A percentile compares a stretch with the other conserved stretches of the same genome.
These are phyloP conservation scores for Apostasia shenzhenica DNA, from an alignment of 106 monocot species.

Conservation along the genomic window DNA sequence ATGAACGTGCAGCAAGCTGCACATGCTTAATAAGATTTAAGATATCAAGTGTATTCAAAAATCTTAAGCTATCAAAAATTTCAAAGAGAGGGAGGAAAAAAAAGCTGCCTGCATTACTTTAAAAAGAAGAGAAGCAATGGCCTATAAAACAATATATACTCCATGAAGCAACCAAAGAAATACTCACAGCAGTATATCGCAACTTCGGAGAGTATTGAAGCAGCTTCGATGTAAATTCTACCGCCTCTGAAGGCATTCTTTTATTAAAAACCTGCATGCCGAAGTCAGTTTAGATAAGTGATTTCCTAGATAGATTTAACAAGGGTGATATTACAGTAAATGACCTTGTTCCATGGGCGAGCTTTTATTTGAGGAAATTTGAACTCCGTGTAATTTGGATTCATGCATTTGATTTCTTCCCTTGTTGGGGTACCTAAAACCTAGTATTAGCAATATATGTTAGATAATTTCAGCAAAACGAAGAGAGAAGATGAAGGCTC, in stretches of 20 bases:
- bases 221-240: constrained; percentile 38
- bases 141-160: background rate
- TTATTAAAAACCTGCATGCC: constrained; percentile 40
- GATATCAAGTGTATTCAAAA: too few species aligned
- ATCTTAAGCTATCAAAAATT: too few species aligned
- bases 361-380: constrained; percentile 47
- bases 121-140: too few species aligned
- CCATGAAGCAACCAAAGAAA: background rate
- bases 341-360: constrained; percentile 41
- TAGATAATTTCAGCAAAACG: background rate
- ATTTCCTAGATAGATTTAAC: too few species aligned
- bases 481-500: background rate
- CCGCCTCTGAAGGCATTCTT: constrained; percentile 31
- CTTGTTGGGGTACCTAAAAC: constrained; percentile 47
- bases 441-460: constrained; percentile 8
- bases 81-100: too few species aligned
- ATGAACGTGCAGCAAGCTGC: too few species aligned
- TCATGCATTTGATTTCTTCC: constrained; percentile 57
- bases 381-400: constrained; percentile 46
- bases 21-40: too few species aligned
- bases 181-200: constrained; percentile 43
- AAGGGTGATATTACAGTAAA: too few species aligned
- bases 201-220: constrained; percentile 44
- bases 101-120: too few species aligned
- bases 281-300: background rate